A percentile compares a stretch with the other conserved stretches of the same genome.
phyloP scores from a whole-genome alignment of 306 rosid genomes.

The Betula pendula region DNA sequence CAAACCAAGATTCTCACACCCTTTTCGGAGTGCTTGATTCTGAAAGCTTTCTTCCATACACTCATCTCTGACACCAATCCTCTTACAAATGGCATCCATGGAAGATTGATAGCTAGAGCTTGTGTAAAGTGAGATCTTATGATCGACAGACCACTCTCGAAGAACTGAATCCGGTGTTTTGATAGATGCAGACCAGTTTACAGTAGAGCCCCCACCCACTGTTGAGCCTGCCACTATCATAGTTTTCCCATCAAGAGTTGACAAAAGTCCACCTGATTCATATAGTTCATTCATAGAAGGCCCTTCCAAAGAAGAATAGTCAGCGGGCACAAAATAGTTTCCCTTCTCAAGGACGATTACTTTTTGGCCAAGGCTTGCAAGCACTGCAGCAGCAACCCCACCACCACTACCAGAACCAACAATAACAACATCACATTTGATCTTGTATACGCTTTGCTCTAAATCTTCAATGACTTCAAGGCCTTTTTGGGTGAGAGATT shows the following conservation, averaged over 20 bases:
- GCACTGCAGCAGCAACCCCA: conserved; percentile 96
- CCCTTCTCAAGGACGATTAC: conserved; percentile 87
- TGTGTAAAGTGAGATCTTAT: conserved; percentile 58
- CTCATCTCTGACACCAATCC: conserved; percentile 66
- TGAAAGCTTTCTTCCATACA: conserved; percentile 62
- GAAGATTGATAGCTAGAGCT: conserved; percentile 66
- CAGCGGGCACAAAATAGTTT: conserved; percentile 68
- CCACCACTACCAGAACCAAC: conserved; percentile 96
- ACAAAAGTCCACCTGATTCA: conserved; percentile 62
- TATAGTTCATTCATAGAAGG: conserved; percentile 71
- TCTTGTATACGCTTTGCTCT: conserved; percentile 43
- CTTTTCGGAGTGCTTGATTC: conserved; percentile 67
- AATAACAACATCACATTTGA: conserved; percentile 84
- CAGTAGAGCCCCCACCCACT: conserved; percentile 90
- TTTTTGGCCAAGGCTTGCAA: conserved; percentile 76
- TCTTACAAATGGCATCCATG: conserved; percentile 69
- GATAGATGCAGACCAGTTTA: conserved; percentile 93
- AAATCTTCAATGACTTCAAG: conserved; percentile 55
- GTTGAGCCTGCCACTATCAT: conserved; percentile 87
- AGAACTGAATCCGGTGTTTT: conserved; percentile 72
- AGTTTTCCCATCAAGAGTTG: conserved; percentile 68
- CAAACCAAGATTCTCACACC: conserved; percentile 71
- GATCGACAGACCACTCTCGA: conserved; percentile 68
- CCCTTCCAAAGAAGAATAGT: conserved; percentile 85
- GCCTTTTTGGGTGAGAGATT: conserved; percentile 65